Evolutionary conservation across 257 asterid genomes (phyloP).

Genomic region (Rauvolfia tetraphylla): DNA sequence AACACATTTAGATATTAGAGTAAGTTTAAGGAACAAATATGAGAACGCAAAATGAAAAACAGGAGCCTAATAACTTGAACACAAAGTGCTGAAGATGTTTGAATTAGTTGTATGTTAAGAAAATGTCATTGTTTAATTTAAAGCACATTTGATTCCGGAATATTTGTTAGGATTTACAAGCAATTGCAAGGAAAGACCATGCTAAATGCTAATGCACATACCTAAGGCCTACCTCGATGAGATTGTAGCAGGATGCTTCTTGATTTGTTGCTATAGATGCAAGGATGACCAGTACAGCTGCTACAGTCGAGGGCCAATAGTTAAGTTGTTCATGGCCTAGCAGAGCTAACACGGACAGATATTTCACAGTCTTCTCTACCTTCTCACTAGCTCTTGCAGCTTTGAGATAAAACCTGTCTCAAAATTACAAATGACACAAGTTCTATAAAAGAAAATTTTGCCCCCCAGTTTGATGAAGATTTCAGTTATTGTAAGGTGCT

Average conservation of each 20-base stretch:
- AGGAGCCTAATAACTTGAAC: not conserved
- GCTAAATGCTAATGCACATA: not conserved
- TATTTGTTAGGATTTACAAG: not conserved
- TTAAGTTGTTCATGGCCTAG: constrained; percentile 84
- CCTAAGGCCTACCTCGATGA: constrained; percentile 43
- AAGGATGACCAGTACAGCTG: constrained; percentile 86
- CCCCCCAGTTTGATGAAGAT: no score
- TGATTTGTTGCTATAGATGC: constrained; percentile 58
- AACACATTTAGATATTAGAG: not conserved
- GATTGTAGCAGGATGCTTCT: constrained; percentile 49
- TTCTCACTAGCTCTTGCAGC: constrained; percentile 61
- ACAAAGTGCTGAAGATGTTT: not conserved
- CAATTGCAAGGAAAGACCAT: not conserved
- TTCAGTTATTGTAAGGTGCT: not conserved
- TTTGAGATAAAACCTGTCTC: constrained; percentile 77
- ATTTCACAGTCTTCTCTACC: constrained; percentile 61
- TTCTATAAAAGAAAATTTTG: not conserved
- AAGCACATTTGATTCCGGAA: not conserved
- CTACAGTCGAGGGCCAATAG: constrained; percentile 94
- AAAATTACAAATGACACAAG: constrained; percentile 9
- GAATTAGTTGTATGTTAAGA: not conserved
- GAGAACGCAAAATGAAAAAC: not conserved
- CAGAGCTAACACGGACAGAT: constrained; percentile 71
- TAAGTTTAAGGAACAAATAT: not conserved
- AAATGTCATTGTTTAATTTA: not conserved